A percentile compares a stretch with the other conserved stretches of the same genome.
Conservation (phyloP, 2,329 filamentous ascomycete species). For the Neofusicoccum laricinum region DNA sequence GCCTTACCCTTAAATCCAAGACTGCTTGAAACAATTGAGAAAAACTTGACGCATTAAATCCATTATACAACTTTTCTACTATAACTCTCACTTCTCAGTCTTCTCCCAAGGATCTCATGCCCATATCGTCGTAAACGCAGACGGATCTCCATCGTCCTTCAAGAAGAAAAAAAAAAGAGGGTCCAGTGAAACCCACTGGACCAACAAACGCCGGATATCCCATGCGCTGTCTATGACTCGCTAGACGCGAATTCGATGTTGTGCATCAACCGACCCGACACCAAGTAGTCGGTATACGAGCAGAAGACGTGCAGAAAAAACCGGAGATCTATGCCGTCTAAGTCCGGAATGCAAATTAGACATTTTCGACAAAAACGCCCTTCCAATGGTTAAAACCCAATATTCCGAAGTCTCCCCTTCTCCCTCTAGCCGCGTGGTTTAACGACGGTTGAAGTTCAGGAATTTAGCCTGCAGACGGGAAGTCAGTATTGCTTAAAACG, state of each 20-base stretch:
- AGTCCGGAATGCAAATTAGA: neutral
- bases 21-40: neutral
- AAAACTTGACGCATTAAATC: neutral
- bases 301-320: neutral
- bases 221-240: neutral
- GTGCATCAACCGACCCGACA: neutral
- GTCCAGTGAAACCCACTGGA: neutral
- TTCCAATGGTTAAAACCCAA: neutral
- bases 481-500: neutral
- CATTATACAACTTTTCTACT: neutral
- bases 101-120: neutral
- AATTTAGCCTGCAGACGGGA: neutral
- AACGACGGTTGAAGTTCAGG: constrained; percentile 17
- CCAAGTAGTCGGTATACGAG: neutral
- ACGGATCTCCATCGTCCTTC: neutral
- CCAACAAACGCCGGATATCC: neutral
- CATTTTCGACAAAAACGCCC: neutral
- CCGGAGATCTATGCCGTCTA: neutral
- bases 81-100: too few species aligned
- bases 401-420: neutral
- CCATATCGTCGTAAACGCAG: neutral
- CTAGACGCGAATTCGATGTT: neutral
- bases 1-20: too few species aligned
- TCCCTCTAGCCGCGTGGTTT: neutral
- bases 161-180: neutral